Evolutionary conservation across 225 moss, liverwort and hornwort species (phyloP), one percentile per base, ranked within the genome.

Genomic region (Thuidium tamariscinum): DNA sequence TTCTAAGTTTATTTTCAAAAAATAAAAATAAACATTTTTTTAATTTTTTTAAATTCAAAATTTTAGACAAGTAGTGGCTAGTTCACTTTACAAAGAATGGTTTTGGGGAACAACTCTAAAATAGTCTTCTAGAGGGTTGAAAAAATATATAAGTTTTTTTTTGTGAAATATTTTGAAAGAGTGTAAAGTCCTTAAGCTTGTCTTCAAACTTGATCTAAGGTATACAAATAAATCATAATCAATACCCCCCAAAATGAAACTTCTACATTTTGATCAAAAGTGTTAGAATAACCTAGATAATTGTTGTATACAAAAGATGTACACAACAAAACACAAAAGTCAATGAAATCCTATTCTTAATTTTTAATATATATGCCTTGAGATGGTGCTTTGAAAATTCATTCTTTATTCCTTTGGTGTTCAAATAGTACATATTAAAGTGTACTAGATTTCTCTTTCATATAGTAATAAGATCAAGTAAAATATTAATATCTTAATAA

Each of bases 211-310:
- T 22, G 5, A 30, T 14, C 22, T 3, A 13, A 52, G 21, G 21
- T 14, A 14, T 74, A 0, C 22, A n/a, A n/a, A n/a, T n/a, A n/a
- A n/a, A 52, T 0, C 18, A 22, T 4, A 74, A n/a, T 34, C 2
- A 22, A 51, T 3, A 51, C 13, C 2, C 21, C 0, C 8, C 21
- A 51, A 74, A 74, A n/a, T 9, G 13, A 0, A 0, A 51, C 8
- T 13, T 8, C 8, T 74, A 34, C 5, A 51, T 74, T 74, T 51
- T 49, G 34, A 21, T 51, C 0, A 21, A 11, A 51, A 13, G 18
- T 13, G 5, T 51, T 0, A 1, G 0, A 8, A 20, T 10, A 21
- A 1, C 5, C 2, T 49, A 8, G 7, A 13, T 51, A 7, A 51
- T 74, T 74, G n/a, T n/a, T n/a, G n/a, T n/a, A n/a, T n/a, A 19